phyloP scores from a whole-genome alignment of 441 rosid genomes.

The Adansonia gregorii region DNA sequence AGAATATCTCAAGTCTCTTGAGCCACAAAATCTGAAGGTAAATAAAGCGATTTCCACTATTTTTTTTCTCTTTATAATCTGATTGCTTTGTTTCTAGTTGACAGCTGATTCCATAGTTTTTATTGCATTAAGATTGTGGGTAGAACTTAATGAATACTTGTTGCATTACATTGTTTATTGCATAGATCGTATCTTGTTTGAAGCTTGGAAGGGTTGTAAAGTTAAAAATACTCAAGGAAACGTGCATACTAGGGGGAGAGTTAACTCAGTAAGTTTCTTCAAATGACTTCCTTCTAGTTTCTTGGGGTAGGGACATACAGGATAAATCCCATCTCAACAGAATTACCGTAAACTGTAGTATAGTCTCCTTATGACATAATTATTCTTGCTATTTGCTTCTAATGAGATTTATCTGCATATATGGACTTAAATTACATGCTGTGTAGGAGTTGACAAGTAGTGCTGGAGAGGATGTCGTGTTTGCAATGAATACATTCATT shows the following conservation, averaged over 20 bases:
- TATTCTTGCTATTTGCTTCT: constrained; percentile 14
- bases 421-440: constrained; percentile 19
- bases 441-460: constrained; percentile 85
- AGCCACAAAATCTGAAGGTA: constrained; percentile 96
- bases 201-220: background rate
- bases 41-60: constrained; percentile 11
- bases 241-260: background rate
- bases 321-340: background rate
- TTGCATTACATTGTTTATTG: background rate
- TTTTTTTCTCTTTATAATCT: background rate
- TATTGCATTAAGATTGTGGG: constrained; percentile 11
- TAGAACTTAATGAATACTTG: constrained; percentile 12
- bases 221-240: background rate
- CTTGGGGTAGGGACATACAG: background rate
- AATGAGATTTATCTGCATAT: background rate
- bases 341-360: background rate
- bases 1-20: constrained; percentile 87
- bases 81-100: constrained; percentile 15
- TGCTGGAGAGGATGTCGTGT: constrained; percentile 90
- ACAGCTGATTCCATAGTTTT: background rate
- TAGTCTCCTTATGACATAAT: background rate
- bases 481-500: constrained; percentile 94
- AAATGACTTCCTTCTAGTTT: background rate
- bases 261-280: background rate
- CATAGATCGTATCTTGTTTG: background rate